Evolutionary conservation across 306 rosid species (phyloP), one percentile per base, ranked within the genome.

Genomic region (Vigna nakashimae): DNA sequence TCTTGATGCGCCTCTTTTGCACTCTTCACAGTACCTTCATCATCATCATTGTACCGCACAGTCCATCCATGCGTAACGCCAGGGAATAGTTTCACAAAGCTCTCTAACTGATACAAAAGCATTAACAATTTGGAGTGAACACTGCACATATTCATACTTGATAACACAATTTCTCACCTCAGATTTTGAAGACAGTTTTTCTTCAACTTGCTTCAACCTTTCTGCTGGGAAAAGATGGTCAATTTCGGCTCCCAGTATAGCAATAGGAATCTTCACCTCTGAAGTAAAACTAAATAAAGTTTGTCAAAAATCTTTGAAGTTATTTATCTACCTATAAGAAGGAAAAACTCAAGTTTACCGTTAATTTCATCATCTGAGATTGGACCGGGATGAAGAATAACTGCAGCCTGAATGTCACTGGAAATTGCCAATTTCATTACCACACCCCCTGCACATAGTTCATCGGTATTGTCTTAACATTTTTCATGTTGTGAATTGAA

Each of bases 1-100:
- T 90, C 82, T 45, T 74, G 46, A 63, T 91, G 97, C 24, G 94
- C 91, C 81, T 91, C 94, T 59, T 86, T 84, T 4, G 97, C 97
- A 62, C 71, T 40, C 78, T 88, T 88, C 20, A 79, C 83, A 46
- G 86, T 84, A 9, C 40, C 74, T 74, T 85, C 81, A 55, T 90
- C 90, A 65, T 87, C 88, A 65, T 40, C 84, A 38, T 65, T 78
- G 82, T 87, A 90, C 84, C 85, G 62, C 71, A 85, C 63, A 17
- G 90, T 79, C 91, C 97, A 90, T 55, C 94, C 92, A 78, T 92
- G 97, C 38, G 20, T 32, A 48, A 88, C 88, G 32, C 89, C 87
- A 50, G 88, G 88, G 74, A 80, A 91, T 75, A 87, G 59, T 80
- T 89, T 91, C 79, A 88, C 89, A 65, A 83, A 87, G 82, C 87